Evolutionary conservation across 192 early-diverging fungal genomes (phyloP).

Genomic region (Geranomyces michiganensis): DNA sequence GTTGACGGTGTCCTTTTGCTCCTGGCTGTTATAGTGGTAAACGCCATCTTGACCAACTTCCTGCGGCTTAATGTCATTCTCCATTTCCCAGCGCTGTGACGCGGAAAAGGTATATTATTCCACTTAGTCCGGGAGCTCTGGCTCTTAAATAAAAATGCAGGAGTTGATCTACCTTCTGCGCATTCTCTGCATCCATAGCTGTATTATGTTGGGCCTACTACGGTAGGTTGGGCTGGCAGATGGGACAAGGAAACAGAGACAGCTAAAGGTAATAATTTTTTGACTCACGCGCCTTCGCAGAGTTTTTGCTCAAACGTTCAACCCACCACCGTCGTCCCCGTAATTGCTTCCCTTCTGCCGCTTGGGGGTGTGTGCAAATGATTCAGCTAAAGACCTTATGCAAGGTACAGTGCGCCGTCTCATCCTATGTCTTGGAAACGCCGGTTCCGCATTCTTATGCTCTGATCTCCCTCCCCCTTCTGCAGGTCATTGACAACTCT

Average conservation of each 20-base stretch:
- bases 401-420: conserved; percentile 16
- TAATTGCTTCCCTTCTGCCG: too few species aligned
- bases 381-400: conserved; percentile 41
- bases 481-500: conserved; percentile 94
- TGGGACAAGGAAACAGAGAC: too few species aligned
- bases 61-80: conserved; percentile 74
- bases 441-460: not conserved
- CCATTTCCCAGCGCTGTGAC: conserved; percentile 47
- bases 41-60: conserved; percentile 65
- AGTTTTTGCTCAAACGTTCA: too few species aligned
- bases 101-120: not conserved
- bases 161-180: conserved; percentile 15
- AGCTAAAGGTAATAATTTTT: too few species aligned
- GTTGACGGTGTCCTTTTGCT: conserved; percentile 63
- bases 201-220: too few species aligned
- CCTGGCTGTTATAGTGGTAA: conserved; percentile 76
- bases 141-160: not conserved
- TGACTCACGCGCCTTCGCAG: too few species aligned
- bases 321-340: too few species aligned
- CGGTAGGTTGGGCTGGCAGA: too few species aligned
- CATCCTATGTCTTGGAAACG: too few species aligned
- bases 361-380: too few species aligned
- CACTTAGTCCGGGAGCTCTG: not conserved
- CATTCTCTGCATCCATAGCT: conserved; percentile 19
- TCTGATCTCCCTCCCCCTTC: not conserved